Evolutionary conservation across 1,284 basidiomycete genomes (phyloP).

Genomic region (Papiliotrema fonsecae): DNA sequence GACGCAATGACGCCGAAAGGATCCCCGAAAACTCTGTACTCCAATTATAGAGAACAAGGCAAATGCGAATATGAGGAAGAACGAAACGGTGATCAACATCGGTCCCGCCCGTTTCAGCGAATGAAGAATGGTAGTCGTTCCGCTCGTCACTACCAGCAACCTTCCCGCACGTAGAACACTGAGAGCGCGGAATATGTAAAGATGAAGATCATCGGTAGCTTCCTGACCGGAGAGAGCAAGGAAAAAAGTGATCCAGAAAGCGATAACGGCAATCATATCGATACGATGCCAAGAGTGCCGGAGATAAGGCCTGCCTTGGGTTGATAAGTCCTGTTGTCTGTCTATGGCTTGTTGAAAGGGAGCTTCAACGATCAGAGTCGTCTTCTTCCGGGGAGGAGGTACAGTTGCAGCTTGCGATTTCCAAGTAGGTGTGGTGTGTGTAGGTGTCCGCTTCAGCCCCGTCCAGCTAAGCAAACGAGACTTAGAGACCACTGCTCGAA

Average conservation of each 20-base stretch:
- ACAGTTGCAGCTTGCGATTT: neutral
- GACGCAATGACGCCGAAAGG: conserved; percentile 58
- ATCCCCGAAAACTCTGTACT: conserved; percentile 83
- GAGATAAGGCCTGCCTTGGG: conserved; percentile 63
- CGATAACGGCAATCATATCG: conserved; percentile 73
- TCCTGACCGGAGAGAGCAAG: conserved; percentile 67
- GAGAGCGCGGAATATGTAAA: conserved; percentile 84
- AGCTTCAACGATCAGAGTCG: conserved; percentile 30
- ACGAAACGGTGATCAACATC: conserved; percentile 78
- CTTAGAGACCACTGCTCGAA: conserved; percentile 13
- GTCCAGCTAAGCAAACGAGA: neutral
- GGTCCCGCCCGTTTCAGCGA: conserved; percentile 88
- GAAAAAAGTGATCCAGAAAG: conserved; percentile 59
- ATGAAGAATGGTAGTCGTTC: conserved; percentile 91
- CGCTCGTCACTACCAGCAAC: conserved; percentile 80
- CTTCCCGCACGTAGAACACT: conserved; percentile 81
- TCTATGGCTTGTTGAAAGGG: conserved; percentile 53
- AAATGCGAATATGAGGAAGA: conserved; percentile 88
- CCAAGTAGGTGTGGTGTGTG: neutral
- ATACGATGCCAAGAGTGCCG: conserved; percentile 92
- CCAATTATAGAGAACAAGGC: conserved; percentile 86
- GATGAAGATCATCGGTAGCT: conserved; percentile 58
- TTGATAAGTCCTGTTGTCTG: conserved; percentile 43
- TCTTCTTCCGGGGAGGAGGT: conserved; percentile 8
- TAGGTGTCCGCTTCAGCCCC: neutral